A percentile compares a stretch with the other conserved stretches of the same genome.
Evolutionary conservation across 192 early-diverging fungal species (phyloP).

Genomic region (Lunasporangiospora selenospora): DNA sequence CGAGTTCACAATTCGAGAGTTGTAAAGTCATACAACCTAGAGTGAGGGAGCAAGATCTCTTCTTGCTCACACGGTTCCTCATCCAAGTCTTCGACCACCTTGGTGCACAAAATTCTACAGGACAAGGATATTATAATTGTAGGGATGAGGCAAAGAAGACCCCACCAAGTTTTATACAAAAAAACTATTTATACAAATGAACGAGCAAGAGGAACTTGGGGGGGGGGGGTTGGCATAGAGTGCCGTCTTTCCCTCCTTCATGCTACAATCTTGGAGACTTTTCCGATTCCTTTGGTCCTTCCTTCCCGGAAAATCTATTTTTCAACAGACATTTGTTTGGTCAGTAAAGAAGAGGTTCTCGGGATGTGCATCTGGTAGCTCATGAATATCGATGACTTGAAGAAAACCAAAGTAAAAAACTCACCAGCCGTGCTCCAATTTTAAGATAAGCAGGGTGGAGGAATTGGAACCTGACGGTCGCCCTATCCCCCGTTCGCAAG

Average conservation of each 20-base stretch:
- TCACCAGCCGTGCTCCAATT: conserved; percentile 64
- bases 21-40: no score
- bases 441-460: conserved; percentile 76
- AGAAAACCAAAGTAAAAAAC: neutral
- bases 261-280: conserved; percentile 65
- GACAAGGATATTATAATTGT: no score
- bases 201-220: neutral
- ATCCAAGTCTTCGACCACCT: no score
- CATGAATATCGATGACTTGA: no score
- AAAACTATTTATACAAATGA: neutral
- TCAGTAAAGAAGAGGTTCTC: neutral
- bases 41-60: no score
- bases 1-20: no score
- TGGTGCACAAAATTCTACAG: no score
- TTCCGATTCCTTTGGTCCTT: conserved; percentile 91
- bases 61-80: no score
- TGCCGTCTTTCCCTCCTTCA: conserved; percentile 10
- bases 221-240: neutral
- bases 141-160: no score
- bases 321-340: neutral
- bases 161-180: neutral
- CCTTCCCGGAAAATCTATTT: conserved; percentile 75
- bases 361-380: no score
- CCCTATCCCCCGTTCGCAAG: conserved; percentile 88
- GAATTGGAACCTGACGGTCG: conserved; percentile 72